Conservation (phyloP, 2,329 filamentous ascomycete genomes). For the Coniochaeta ligniaria region DNA sequence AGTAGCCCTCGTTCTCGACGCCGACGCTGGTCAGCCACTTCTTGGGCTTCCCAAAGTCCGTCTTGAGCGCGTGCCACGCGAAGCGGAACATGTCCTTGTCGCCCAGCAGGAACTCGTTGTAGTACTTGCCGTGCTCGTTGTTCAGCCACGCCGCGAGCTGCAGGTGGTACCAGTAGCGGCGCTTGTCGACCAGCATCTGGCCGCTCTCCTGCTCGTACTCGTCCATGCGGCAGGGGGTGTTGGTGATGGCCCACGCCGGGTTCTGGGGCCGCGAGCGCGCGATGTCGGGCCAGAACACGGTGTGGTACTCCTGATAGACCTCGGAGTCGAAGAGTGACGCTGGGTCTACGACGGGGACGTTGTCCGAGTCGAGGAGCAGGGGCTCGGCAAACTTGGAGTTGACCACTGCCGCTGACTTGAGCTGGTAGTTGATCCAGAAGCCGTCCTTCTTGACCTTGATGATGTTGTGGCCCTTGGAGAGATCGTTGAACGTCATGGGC, state of each 20-base stretch:
- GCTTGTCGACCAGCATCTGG: slow-evolving; percentile 27
- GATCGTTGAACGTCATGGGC: slow-evolving; percentile 19
- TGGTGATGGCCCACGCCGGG: slow-evolving; percentile 23
- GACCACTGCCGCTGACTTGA: slow-evolving; percentile 25
- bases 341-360: slow-evolving; percentile 22
- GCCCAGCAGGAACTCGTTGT: slow-evolving; percentile 22
- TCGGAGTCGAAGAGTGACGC: slow-evolving; percentile 19
- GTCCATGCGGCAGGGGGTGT: slow-evolving; percentile 24
- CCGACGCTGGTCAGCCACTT: slow-evolving; percentile 23
- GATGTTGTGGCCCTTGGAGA: slow-evolving; percentile 18
- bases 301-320: slow-evolving; percentile 17
- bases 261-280: slow-evolving; percentile 20
- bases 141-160: slow-evolving; percentile 25
- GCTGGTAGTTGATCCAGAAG: slow-evolving; percentile 18
- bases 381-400: slow-evolving; percentile 26
- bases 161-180: slow-evolving; percentile 26
- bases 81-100: slow-evolving; percentile 28
- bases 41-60: slow-evolving; percentile 18
- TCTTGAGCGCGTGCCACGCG: slow-evolving; percentile 25
- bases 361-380: slow-evolving; percentile 27
- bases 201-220: slow-evolving; percentile 27
- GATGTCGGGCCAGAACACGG: slow-evolving; percentile 28
- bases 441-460: slow-evolving; percentile 27
- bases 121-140: slow-evolving; percentile 14
- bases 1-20: slow-evolving; percentile 15